Evolutionary conservation across 345 rosid species (phyloP).

Genomic region (Leavenworthia alabamica): DNA sequence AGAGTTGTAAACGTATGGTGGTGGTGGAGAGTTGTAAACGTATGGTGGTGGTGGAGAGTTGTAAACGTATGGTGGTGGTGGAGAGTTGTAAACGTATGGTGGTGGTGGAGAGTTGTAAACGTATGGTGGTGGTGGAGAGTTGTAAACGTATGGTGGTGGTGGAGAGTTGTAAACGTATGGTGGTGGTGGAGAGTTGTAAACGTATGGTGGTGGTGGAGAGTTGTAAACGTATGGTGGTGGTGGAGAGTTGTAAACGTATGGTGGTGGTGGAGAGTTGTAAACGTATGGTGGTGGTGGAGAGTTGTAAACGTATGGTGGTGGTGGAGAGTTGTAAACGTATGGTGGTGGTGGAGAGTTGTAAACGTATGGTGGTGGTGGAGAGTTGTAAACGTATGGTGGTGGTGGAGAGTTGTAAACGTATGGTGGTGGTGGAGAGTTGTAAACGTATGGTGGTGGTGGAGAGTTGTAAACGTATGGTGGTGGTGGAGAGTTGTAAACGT

Average conservation of each 20-base stretch:
- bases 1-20: neutral
- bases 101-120: neutral
- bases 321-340: neutral
- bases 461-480: neutral
- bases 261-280: neutral
- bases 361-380: neutral
- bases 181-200: neutral
- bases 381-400: no score
- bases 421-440: neutral
- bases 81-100: neutral
- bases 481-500: no score
- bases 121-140: neutral
- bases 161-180: no score
- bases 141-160: neutral
- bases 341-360: neutral
- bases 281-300: neutral
- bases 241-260: neutral
- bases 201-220: neutral
- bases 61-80: neutral
- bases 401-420: neutral
- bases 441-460: neutral
- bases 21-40: neutral
- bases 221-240: neutral
- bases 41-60: neutral
- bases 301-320: neutral